These are phyloP conservation scores for Maudiozyma pseudohumilis DNA, from an alignment of 805 yeast species.

Conservation along the genomic window DNA sequence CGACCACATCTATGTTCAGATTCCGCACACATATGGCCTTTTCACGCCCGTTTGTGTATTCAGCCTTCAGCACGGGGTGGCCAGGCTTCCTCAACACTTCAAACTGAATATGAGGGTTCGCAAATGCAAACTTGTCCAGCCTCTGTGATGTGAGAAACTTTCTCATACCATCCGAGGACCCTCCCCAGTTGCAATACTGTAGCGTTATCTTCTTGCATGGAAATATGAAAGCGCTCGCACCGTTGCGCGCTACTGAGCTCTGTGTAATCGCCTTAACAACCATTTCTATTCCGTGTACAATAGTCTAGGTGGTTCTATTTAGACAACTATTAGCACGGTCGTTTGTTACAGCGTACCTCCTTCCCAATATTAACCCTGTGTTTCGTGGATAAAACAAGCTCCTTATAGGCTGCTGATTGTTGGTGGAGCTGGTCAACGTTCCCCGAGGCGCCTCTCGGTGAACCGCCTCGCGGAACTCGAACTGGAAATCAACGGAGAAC, in stretches of 20 bases:
- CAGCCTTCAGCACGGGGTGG: conserved; percentile 67
- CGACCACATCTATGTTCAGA: conserved; percentile 49
- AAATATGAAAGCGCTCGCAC: conserved; percentile 60
- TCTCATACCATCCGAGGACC: conserved; percentile 78
- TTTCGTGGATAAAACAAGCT: no score
- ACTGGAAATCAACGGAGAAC: no score
- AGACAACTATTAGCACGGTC: background rate
- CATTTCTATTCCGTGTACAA: no score
- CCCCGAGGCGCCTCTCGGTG: no score
- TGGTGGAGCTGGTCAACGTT: no score
- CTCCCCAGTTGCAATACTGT: conserved; percentile 92
- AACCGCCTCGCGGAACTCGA: no score
- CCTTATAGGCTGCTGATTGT: no score
- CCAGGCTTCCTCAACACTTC: conserved; percentile 63
- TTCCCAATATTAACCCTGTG: background rate
- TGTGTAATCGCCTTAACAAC: conserved; percentile 49
- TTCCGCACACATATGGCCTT: conserved; percentile 73
- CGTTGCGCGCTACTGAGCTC: conserved; percentile 58
- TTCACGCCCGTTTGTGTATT: conserved; percentile 37
- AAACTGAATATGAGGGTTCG: conserved; percentile 61
- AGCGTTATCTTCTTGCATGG: conserved; percentile 70
- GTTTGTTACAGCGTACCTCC: background rate
- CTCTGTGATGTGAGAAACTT: conserved; percentile 48
- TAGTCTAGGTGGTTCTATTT: no score
- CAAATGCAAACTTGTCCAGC: conserved; percentile 44